A percentile compares a stretch with the other conserved stretches of the same genome.
These are phyloP conservation scores for Castanospermum australe DNA, from an alignment of 306 rosid genomes.

Conservation along the genomic window DNA sequence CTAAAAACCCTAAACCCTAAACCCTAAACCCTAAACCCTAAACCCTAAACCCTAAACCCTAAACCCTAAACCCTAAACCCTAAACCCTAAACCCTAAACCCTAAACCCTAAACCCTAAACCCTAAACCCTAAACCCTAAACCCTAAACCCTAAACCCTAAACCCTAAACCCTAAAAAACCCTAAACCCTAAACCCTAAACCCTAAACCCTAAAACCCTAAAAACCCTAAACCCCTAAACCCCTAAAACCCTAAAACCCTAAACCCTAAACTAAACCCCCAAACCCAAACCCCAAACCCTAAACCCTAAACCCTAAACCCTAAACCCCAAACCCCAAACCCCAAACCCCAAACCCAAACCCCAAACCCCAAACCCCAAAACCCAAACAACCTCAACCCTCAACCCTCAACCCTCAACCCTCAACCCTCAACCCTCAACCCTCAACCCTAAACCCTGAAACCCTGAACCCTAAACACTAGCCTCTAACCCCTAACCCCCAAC, in stretches of 20 bases:
- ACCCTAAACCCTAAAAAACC: not conserved
- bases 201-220: not conserved
- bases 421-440: not conserved
- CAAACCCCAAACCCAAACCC: not conserved
- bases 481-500: not conserved
- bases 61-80: not conserved
- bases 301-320: not conserved
- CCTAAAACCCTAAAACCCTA: not conserved
- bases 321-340: not conserved
- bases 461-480: not conserved
- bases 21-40: not conserved
- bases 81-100: not conserved
- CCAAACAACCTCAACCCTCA: not conserved
- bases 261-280: not conserved
- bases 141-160: not conserved
- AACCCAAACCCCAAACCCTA: not conserved
- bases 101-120: not conserved
- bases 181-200: not conserved
- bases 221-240: not conserved
- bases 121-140: not conserved
- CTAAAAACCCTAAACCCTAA: not conserved
- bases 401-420: not conserved
- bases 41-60: conserved; percentile 4
- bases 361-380: not conserved
- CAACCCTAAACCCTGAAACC: not conserved